phyloP scores from a whole-genome alignment of 345 rosid genomes.

The Syzygium oleosum region DNA sequence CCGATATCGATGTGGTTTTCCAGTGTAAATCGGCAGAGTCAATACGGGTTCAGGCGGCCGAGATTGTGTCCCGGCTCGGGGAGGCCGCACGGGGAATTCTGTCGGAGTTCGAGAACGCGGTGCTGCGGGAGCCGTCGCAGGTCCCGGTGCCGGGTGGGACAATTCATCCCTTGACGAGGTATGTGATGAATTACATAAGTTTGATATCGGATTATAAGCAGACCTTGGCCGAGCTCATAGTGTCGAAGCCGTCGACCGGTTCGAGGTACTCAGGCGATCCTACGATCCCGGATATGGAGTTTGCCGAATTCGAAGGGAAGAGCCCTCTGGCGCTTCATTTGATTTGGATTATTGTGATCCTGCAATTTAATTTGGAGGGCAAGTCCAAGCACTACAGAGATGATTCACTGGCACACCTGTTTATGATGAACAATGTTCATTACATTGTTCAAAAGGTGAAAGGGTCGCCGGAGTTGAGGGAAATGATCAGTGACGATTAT shows the following conservation, averaged over 20 bases:
- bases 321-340: constrained; percentile 71
- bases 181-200: constrained; percentile 91
- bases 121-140: constrained; percentile 63
- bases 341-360: constrained; percentile 79
- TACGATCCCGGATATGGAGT: constrained; percentile 70
- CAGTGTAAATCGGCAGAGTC: constrained; percentile 47
- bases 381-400: constrained; percentile 82
- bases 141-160: constrained; percentile 90
- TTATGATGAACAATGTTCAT: constrained; percentile 91
- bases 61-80: constrained; percentile 72
- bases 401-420: constrained; percentile 55
- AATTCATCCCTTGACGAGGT: constrained; percentile 91
- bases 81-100: constrained; percentile 86
- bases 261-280: constrained; percentile 70
- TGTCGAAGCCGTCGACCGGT: constrained; percentile 71
- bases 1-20: constrained; percentile 75
- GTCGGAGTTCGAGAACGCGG: constrained; percentile 77
- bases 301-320: constrained; percentile 57
- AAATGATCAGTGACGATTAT: constrained; percentile 88
- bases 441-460: constrained; percentile 83
- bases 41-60: constrained; percentile 60
- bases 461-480: constrained; percentile 73
- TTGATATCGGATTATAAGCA: constrained; percentile 87
- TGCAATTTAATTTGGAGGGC: constrained; percentile 82
- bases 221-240: constrained; percentile 60